A percentile compares a stretch with the other conserved stretches of the same genome.
phyloP scores from a whole-genome alignment of 192 early-diverging fungal species.

The Backusella circina region DNA sequence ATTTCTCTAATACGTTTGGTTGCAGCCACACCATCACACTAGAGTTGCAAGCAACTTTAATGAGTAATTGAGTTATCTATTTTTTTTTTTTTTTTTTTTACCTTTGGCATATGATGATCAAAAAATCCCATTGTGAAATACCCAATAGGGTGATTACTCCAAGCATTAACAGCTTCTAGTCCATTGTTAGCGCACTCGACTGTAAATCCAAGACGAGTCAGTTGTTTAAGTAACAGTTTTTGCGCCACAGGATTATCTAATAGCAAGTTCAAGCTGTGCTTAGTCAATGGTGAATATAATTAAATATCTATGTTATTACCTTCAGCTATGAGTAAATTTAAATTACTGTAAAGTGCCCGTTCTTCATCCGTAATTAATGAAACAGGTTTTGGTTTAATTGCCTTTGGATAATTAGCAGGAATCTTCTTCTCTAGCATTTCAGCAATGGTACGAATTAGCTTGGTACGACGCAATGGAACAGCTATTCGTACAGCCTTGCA shows the following conservation, averaged over 20 bases:
- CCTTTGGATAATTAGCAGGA: constrained; percentile 22
- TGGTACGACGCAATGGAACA: constrained; percentile 39
- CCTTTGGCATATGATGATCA: constrained; percentile 53
- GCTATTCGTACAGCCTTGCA: constrained; percentile 35
- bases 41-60: background rate
- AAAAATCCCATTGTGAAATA: constrained; percentile 47
- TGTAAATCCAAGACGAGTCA: constrained; percentile 39
- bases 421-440: constrained; percentile 31
- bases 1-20: constrained; percentile 43
- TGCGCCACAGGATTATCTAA: constrained; percentile 48
- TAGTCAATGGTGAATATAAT: background rate
- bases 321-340: constrained; percentile 46
- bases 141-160: constrained; percentile 35
- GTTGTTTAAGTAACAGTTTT: constrained; percentile 41
- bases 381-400: constrained; percentile 28
- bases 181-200: constrained; percentile 50
- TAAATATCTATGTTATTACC: constrained; percentile 15
- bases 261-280: background rate
- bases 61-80: background rate
- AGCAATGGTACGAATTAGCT: constrained; percentile 39
- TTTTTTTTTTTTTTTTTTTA: background rate
- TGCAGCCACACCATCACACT: constrained; percentile 48
- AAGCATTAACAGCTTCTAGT: constrained; percentile 38
- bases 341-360: constrained; percentile 27
- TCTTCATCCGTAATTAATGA: constrained; percentile 37